Evolutionary conservation across 257 asterid species (phyloP).

Genomic region (Plantago major): DNA sequence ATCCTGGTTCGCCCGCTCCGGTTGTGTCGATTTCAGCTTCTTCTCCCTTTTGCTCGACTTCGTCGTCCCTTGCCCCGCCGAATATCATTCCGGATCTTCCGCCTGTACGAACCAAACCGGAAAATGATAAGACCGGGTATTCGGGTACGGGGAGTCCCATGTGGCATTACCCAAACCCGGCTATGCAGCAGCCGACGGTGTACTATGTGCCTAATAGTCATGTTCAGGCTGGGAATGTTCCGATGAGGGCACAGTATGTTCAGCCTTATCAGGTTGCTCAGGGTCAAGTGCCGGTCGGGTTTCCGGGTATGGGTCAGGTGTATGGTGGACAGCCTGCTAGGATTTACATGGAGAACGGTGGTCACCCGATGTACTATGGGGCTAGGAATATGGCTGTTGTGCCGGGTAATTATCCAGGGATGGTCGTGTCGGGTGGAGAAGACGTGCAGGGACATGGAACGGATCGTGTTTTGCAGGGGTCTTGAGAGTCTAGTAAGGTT

Average conservation of each 20-base stretch:
- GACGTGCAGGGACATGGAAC: slow-evolving; percentile 48
- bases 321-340: slow-evolving; percentile 49
- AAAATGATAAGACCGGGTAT: slow-evolving; percentile 47
- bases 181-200: slow-evolving; percentile 54
- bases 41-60: slow-evolving; percentile 69
- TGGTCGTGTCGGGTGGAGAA: slow-evolving; percentile 54
- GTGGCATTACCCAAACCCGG: slow-evolving; percentile 63
- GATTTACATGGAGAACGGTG: slow-evolving; percentile 34
- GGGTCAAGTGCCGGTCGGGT: slow-evolving; percentile 68
- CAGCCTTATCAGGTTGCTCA: slow-evolving; percentile 40
- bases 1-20: slow-evolving; percentile 86
- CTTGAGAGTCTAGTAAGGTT: slow-evolving; percentile 44
- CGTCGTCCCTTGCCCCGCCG: slow-evolving; percentile 61
- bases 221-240: slow-evolving; percentile 43
- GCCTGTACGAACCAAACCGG: slow-evolving; percentile 63
- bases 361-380: slow-evolving; percentile 50
- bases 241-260: slow-evolving; percentile 39
- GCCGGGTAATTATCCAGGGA: slow-evolving; percentile 53
- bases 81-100: slow-evolving; percentile 66
- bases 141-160: slow-evolving; percentile 40
- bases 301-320: slow-evolving; percentile 44
- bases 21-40: slow-evolving; percentile 48
- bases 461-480: slow-evolving; percentile 37
- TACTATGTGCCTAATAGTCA: slow-evolving; percentile 53
- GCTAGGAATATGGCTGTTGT: slow-evolving; percentile 45